phyloP scores from a whole-genome alignment of 192 early-diverging fungal species.

The Linnemannia hyalina region DNA sequence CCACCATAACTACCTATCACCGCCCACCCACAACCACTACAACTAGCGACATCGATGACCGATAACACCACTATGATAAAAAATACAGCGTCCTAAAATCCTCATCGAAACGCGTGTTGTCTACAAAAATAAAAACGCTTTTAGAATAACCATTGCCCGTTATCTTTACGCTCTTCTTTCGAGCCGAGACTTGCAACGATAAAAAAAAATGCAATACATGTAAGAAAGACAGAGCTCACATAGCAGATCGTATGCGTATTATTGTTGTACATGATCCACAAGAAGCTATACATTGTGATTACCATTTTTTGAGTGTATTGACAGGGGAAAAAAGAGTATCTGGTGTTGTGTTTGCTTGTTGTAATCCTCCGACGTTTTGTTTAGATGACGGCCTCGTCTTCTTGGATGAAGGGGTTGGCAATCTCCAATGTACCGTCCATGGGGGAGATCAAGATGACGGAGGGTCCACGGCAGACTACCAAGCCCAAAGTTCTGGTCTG shows the following conservation, averaged over 20 bases:
- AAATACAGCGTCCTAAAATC: background rate
- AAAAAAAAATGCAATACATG: too few relatives aligned
- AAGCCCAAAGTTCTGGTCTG: slow-evolving; percentile 84
- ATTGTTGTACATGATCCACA: too few relatives aligned
- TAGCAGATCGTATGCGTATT: too few relatives aligned
- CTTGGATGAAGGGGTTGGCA: slow-evolving; percentile 86
- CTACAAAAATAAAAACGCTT: background rate
- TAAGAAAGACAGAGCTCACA: too few relatives aligned
- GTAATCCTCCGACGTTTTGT: background rate
- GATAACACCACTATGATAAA: background rate
- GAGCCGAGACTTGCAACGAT: too few relatives aligned
- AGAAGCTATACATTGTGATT: too few relatives aligned
- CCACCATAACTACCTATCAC: background rate
- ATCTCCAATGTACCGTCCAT: slow-evolving; percentile 92
- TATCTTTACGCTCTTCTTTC: too few relatives aligned
- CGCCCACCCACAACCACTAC: background rate
- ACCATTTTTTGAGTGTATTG: background rate
- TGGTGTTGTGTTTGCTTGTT: background rate
- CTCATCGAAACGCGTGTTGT: slow-evolving; percentile 6
- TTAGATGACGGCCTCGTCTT: slow-evolving; percentile 39
- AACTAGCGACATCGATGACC: background rate
- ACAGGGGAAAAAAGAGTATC: background rate
- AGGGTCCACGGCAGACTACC: slow-evolving; percentile 90
- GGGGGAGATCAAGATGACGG: slow-evolving; percentile 92
- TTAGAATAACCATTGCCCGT: background rate